Conservation (phyloP, 306 rosid species). For the Prunus armeniaca region DNA sequence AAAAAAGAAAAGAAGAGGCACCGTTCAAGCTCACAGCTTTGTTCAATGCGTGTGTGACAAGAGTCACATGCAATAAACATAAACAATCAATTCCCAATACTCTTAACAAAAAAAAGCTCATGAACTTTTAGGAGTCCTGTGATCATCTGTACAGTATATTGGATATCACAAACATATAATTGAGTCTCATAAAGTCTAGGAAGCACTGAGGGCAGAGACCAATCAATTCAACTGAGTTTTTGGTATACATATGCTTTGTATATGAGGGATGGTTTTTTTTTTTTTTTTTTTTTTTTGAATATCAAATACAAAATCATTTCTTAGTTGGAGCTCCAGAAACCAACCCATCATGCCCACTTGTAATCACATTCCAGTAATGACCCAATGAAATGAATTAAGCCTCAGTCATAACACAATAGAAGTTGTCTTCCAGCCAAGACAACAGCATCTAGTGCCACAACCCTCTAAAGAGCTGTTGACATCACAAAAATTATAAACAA, state of each 20-base stretch:
- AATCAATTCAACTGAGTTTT: background rate
- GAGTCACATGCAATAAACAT: constrained; percentile 18
- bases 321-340: background rate
- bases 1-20: background rate
- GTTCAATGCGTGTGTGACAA: background rate
- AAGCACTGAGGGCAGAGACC: background rate
- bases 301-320: background rate
- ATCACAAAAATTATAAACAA: background rate
- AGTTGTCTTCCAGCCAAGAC: background rate
- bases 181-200: background rate
- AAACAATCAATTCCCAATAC: background rate
- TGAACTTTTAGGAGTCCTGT: background rate
- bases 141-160: background rate
- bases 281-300: background rate
- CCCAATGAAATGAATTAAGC: background rate
- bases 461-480: background rate
- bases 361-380: background rate
- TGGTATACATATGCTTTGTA: background rate
- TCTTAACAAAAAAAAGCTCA: background rate
- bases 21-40: background rate
- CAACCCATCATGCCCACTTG: background rate
- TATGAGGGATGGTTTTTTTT: background rate
- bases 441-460: background rate
- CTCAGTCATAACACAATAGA: background rate
- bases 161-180: background rate